Conservation (phyloP, 305 asterid species). For the Galium porrigens region DNA sequence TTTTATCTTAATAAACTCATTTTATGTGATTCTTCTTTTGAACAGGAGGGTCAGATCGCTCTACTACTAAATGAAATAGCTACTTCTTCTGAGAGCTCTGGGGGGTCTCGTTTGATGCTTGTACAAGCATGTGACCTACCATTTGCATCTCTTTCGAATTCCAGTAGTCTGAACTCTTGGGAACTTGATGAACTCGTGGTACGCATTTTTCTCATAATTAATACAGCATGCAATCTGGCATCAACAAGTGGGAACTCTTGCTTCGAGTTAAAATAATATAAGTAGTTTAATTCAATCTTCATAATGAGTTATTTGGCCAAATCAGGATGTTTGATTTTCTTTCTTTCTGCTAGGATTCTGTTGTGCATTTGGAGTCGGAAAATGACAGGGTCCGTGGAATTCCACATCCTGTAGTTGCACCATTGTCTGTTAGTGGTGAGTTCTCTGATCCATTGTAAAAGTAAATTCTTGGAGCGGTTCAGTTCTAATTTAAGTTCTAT, state of each 20-base stretch:
- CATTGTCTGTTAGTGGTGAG: slow-evolving; percentile 91
- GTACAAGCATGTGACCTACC: slow-evolving; percentile 48
- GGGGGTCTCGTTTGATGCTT: slow-evolving; percentile 68
- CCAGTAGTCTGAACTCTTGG: slow-evolving; percentile 36
- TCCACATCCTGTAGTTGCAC: slow-evolving; percentile 62
- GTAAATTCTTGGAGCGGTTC: no score
- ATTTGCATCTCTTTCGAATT: slow-evolving; percentile 51
- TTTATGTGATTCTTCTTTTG: slow-evolving; percentile 11
- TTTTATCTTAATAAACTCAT: slow-evolving; percentile 17
- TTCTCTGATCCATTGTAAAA: slow-evolving; percentile 8
- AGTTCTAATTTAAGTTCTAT: no score
- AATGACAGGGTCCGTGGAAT: slow-evolving; percentile 65
- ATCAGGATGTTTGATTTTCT: slow-evolving; percentile 6
- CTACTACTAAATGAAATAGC: slow-evolving; percentile 46
- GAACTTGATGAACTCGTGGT: slow-evolving; percentile 56
- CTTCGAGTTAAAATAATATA: neutral
- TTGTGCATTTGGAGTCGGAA: slow-evolving; percentile 42
- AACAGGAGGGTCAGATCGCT: slow-evolving; percentile 73
- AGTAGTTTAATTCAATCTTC: neutral
- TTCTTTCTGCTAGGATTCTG: slow-evolving; percentile 36
- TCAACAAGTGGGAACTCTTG: neutral
- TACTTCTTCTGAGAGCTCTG: slow-evolving; percentile 47
- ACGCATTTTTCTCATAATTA: slow-evolving; percentile 7
- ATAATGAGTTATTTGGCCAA: neutral
- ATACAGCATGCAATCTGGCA: neutral